phyloP scores from a whole-genome alignment of 225 moss, liverwort and hornwort species.

The Bryoerythrophyllum caledonicum region DNA sequence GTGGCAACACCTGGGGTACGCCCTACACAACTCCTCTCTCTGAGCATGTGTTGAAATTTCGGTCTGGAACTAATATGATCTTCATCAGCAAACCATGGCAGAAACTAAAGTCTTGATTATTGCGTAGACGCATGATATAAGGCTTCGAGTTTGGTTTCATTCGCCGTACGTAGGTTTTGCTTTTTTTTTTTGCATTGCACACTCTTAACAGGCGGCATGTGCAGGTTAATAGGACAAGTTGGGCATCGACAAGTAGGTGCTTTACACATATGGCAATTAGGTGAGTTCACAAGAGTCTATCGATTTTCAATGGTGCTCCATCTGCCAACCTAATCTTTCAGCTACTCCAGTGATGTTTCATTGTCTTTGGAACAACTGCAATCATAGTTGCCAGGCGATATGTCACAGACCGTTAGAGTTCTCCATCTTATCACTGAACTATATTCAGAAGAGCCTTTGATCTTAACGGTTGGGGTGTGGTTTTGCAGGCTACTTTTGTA shows the following conservation, averaged over 20 bases:
- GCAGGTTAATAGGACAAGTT: not conserved
- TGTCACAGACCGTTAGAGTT: too few relatives aligned
- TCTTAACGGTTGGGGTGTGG: too few relatives aligned
- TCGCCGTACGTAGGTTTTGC: not conserved
- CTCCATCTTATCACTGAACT: too few relatives aligned
- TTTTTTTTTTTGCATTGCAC: not conserved
- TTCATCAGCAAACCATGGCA: not conserved
- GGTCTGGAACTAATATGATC: not conserved
- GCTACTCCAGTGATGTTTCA: too few relatives aligned
- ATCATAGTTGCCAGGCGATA: too few relatives aligned
- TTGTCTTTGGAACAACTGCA: too few relatives aligned
- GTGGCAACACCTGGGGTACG: slow-evolving; percentile 52
- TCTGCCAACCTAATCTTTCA: too few relatives aligned
- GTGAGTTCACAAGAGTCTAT: too few relatives aligned
- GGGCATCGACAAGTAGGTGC: not conserved
- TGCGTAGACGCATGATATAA: not conserved
- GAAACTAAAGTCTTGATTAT: not conserved
- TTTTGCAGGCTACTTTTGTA: too few relatives aligned
- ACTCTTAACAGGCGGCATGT: not conserved
- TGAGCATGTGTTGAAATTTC: too few relatives aligned
- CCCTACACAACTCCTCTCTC: slow-evolving; percentile 9
- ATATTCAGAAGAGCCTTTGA: too few relatives aligned
- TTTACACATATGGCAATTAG: not conserved
- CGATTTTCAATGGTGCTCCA: too few relatives aligned
- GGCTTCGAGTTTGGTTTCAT: not conserved